phyloP scores from a whole-genome alignment of 257 asterid species.

The Lantana camara region DNA sequence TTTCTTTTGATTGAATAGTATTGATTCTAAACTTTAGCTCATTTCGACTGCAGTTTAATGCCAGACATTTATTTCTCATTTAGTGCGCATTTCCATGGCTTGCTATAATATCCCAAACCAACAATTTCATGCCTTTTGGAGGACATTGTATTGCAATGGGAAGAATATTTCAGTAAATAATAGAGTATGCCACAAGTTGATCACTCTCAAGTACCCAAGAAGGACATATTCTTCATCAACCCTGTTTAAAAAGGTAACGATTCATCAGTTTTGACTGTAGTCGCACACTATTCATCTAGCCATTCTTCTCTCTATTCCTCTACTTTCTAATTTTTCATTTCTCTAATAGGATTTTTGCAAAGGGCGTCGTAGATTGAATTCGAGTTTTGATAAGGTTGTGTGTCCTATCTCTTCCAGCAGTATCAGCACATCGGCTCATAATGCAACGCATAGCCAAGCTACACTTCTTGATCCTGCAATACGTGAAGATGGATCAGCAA shows the following conservation, averaged over 20 bases:
- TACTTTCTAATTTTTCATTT: conserved; percentile 15
- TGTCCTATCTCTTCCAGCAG: conserved; percentile 34
- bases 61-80: not conserved
- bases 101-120: conserved; percentile 46
- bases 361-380: conserved; percentile 34
- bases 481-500: conserved; percentile 35
- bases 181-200: conserved; percentile 28
- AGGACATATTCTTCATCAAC: conserved; percentile 38
- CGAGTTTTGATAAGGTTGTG: conserved; percentile 35
- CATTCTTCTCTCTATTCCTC: not conserved
- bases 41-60: conserved; percentile 28
- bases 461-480: conserved; percentile 37
- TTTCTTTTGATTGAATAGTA: not conserved
- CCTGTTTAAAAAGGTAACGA: conserved; percentile 42
- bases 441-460: conserved; percentile 35
- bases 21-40: conserved; percentile 12
- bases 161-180: conserved; percentile 32
- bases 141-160: conserved; percentile 43
- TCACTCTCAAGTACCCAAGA: conserved; percentile 18
- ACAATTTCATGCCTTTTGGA: conserved; percentile 46
- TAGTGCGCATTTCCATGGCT: conserved; percentile 50
- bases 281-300: not conserved
- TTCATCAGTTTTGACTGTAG: not conserved
- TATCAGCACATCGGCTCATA: conserved; percentile 37
- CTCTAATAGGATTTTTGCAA: conserved; percentile 42